Evolutionary conservation across 2,329 filamentous ascomycete species (phyloP).

Genomic region (Nemania sp.): DNA sequence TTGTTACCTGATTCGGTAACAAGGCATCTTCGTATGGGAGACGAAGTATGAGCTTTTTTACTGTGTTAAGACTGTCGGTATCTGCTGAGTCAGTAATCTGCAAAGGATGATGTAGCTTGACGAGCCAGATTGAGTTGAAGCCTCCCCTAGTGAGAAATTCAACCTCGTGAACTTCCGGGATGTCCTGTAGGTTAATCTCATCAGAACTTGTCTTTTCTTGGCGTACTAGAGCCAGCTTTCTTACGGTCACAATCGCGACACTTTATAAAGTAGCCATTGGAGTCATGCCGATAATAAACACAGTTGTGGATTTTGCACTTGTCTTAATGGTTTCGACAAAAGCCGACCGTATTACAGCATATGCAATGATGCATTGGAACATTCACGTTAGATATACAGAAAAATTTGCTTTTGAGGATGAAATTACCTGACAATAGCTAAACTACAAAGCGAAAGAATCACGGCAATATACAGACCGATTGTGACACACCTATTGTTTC

Average conservation of each 20-base stretch:
- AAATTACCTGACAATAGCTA: too few species aligned
- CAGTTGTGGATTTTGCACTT: too few species aligned
- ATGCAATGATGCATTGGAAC: too few species aligned
- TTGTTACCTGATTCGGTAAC: conserved; percentile 13
- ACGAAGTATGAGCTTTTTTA: conserved; percentile 11
- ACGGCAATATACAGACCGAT: too few species aligned
- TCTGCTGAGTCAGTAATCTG: not conserved
- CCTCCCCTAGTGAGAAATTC: not conserved
- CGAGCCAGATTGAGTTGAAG: conserved; percentile 12
- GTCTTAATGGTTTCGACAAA: too few species aligned
- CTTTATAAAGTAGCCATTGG: not conserved
- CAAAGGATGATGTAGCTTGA: not conserved
- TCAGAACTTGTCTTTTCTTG: not conserved
- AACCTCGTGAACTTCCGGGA: not conserved
- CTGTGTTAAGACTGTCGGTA: not conserved
- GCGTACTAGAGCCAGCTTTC: not conserved
- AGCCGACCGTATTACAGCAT: too few species aligned
- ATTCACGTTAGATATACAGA: too few species aligned
- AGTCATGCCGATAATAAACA: not conserved
- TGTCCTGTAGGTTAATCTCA: not conserved
- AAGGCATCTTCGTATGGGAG: conserved; percentile 12
- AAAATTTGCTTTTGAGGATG: too few species aligned
- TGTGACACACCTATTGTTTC: too few species aligned
- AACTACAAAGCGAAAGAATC: too few species aligned
- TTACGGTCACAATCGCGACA: conserved; percentile 2